Evolutionary conservation across 192 early-diverging fungal genomes (phyloP).

Genomic region (Piromyces sp.): DNA sequence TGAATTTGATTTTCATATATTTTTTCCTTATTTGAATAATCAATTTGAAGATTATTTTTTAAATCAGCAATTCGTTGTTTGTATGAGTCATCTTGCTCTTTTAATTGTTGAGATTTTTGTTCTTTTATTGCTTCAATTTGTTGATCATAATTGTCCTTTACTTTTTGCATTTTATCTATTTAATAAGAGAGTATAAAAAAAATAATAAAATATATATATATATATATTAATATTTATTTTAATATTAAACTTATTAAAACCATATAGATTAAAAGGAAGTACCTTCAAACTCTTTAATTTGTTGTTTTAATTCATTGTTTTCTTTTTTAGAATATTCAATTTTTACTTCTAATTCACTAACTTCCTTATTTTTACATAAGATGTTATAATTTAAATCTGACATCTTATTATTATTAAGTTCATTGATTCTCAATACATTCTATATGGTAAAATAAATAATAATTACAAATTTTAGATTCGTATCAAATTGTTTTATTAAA

Average conservation of each 20-base stretch:
- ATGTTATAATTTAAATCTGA: neutral
- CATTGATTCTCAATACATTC: neutral
- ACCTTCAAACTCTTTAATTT: neutral
- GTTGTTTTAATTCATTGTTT: neutral
- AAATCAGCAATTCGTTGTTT: neutral
- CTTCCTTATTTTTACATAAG: neutral
- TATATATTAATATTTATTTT: too few species aligned
- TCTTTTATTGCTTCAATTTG: neutral
- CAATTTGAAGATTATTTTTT: neutral
- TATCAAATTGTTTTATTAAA: too few species aligned
- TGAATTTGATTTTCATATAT: neutral
- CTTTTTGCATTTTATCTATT: neutral
- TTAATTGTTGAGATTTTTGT: neutral
- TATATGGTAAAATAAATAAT: too few species aligned
- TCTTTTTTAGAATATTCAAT: neutral
- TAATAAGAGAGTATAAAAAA: neutral
- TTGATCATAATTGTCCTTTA: neutral
- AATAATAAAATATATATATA: too few species aligned
- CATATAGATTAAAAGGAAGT: neutral
- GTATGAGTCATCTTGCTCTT: neutral
- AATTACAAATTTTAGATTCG: too few species aligned
- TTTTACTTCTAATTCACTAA: neutral
- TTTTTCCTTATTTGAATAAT: neutral
- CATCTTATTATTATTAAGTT: neutral
- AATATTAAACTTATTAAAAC: too few species aligned